A percentile compares a stretch with the other conserved stretches of the same genome.
phyloP scores from a whole-genome alignment of 176 grass and related monocot species.

The Aegilops longissima region DNA sequence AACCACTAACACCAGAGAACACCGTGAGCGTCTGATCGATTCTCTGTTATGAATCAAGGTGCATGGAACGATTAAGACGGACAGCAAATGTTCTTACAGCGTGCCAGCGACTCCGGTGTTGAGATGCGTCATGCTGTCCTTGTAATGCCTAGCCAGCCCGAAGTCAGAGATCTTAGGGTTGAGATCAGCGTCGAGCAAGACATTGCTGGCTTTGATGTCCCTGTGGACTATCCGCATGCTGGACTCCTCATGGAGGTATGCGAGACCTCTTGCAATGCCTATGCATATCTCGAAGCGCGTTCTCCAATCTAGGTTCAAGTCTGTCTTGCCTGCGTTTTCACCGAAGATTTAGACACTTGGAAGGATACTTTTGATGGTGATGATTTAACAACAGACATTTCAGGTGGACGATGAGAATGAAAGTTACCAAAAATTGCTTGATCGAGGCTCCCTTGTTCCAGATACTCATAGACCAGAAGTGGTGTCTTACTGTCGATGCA shows the following conservation, averaged over 20 bases:
- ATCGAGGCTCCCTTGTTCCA: conserved; percentile 72
- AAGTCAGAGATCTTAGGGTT: conserved; percentile 49
- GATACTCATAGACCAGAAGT: conserved; percentile 73
- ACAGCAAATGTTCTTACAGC: conserved; percentile 39
- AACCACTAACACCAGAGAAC: too few species aligned
- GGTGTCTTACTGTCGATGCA: conserved; percentile 50
- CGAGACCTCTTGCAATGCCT: conserved; percentile 51
- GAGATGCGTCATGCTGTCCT: conserved; percentile 54
- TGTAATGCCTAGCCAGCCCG: conserved; percentile 63
- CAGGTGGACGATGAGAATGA: too few species aligned
- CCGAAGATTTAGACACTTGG: background rate
- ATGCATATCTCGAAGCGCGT: conserved; percentile 58
- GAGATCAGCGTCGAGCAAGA: too few species aligned
- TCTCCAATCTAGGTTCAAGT: conserved; percentile 51
- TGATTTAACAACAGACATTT: too few species aligned
- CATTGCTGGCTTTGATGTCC: conserved; percentile 21
- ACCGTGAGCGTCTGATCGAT: too few species aligned
- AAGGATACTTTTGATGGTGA: too few species aligned
- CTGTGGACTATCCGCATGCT: conserved; percentile 51
- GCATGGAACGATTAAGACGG: background rate
- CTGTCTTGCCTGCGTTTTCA: too few species aligned
- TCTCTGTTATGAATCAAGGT: too few species aligned
- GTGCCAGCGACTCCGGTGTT: conserved; percentile 58
- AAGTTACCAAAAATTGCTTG: conserved; percentile 57
- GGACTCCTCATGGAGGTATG: conserved; percentile 74